Conservation (phyloP, 306 rosid genomes). For the Inga laurina region DNA sequence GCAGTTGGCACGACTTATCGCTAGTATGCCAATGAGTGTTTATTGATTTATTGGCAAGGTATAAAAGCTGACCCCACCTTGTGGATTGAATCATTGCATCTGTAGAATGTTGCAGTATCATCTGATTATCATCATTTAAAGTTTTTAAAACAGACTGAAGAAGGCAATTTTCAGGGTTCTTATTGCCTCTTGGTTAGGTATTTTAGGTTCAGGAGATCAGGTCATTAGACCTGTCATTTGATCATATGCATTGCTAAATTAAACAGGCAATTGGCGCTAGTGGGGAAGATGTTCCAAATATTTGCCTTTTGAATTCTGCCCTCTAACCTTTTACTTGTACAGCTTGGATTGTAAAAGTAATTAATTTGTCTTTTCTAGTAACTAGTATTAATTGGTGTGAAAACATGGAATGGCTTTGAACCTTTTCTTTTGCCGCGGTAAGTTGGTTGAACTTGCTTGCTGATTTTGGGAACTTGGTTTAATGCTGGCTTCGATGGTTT, state of each 20-base stretch:
- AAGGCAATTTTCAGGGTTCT: slow-evolving; percentile 41
- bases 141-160: slow-evolving; percentile 31
- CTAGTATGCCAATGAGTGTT: slow-evolving; percentile 29
- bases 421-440: not conserved
- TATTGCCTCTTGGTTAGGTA: slow-evolving; percentile 32
- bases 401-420: slow-evolving; percentile 3
- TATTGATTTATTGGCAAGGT: slow-evolving; percentile 38
- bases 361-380: slow-evolving; percentile 28
- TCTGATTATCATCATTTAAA: slow-evolving; percentile 19
- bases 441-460: not conserved
- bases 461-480: not conserved
- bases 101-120: slow-evolving; percentile 30
- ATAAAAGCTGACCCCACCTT: slow-evolving; percentile 28
- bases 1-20: slow-evolving; percentile 35
- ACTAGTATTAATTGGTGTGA: not conserved
- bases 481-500: not conserved
- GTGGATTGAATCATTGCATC: slow-evolving; percentile 18
- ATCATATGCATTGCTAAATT: slow-evolving; percentile 34
- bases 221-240: slow-evolving; percentile 29
- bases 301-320: slow-evolving; percentile 33
- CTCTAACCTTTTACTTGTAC: slow-evolving; percentile 37
- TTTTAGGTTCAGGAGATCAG: slow-evolving; percentile 39
- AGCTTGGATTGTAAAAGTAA: slow-evolving; percentile 31
- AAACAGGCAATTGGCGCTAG: slow-evolving; percentile 36
- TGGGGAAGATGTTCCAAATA: slow-evolving; percentile 28